These are phyloP conservation scores for Phytopythium aichiense DNA, from an alignment of 352 stramenopile species.

Conservation along the genomic window DNA sequence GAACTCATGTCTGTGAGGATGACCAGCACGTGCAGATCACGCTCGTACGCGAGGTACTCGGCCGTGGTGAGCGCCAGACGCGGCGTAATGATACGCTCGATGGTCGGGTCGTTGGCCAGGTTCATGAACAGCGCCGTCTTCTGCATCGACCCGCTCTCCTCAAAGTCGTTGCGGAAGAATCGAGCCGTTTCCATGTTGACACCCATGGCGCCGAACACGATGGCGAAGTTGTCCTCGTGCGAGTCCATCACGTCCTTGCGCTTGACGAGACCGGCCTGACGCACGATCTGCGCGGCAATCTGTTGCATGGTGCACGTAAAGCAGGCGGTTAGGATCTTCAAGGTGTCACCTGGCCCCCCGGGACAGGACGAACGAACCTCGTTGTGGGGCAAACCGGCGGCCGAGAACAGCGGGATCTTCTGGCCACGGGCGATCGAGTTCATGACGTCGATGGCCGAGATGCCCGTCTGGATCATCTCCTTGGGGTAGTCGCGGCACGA, in stretches of 20 bases:
- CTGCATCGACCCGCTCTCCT: constrained; percentile 98
- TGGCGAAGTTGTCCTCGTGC: constrained; percentile 99
- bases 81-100: constrained; percentile 99
- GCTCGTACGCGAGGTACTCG: constrained; percentile 99
- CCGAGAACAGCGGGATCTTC: constrained; percentile 99
- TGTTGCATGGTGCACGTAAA: constrained; percentile 14
- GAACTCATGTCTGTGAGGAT: constrained; percentile 99
- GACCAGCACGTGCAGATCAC: constrained; percentile 98
- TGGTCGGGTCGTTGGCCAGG: constrained; percentile 99
- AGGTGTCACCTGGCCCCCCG: background rate
- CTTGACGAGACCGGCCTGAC: constrained; percentile 97
- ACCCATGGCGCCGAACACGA: constrained; percentile 99
- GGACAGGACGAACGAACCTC: constrained; percentile 45
- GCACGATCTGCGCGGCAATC: constrained; percentile 98
- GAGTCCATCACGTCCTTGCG: constrained; percentile 98
- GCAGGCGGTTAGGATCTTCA: background rate
- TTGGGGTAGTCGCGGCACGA: constrained; percentile 99
- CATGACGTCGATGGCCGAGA: constrained; percentile 99
- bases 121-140: constrained; percentile 99
- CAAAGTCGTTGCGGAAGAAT: constrained; percentile 97
- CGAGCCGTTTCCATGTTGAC: constrained; percentile 99
- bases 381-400: constrained; percentile 98
- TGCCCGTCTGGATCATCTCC: constrained; percentile 99
- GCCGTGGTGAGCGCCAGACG: constrained; percentile 97
- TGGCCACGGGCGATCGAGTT: constrained; percentile 99